Percentiles rank a stretch among this genome's conserved stretches.
Conservation (phyloP, 176 grass and related monocot genomes). For the Pharus latifolius region DNA sequence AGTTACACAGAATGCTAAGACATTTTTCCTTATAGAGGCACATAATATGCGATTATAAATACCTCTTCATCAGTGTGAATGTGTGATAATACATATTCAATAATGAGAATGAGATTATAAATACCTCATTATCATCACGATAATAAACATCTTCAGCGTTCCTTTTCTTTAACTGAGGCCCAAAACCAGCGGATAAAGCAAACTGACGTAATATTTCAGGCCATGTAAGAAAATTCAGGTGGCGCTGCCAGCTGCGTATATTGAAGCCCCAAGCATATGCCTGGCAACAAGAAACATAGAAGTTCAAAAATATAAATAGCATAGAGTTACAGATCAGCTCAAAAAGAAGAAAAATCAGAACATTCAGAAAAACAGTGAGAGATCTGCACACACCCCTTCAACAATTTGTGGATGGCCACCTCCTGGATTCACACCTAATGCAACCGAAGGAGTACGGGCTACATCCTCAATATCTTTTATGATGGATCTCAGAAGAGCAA, state of each 20-base stretch:
- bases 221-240: slow-evolving; percentile 94
- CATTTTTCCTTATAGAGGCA: not conserved
- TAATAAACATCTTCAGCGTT: slow-evolving; percentile 48
- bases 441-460: slow-evolving; percentile 45
- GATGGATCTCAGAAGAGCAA: slow-evolving; percentile 79
- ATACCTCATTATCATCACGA: slow-evolving; percentile 84
- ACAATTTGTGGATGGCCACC: slow-evolving; percentile 88
- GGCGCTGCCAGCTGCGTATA: slow-evolving; percentile 80
- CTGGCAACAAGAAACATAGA: slow-evolving; percentile 32
- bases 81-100: not conserved
- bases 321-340: not conserved
- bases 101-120: not conserved
- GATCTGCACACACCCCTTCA: slow-evolving; percentile 53
- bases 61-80: slow-evolving; percentile 64
- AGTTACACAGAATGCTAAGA: not conserved
- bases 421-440: slow-evolving; percentile 63
- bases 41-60: not conserved
- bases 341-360: not conserved
- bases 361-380: not conserved
- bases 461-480: slow-evolving; percentile 98
- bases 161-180: slow-evolving; percentile 85
- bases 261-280: slow-evolving; percentile 96
- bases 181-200: slow-evolving; percentile 94
- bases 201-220: slow-evolving; percentile 91
- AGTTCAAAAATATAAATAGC: not conserved